These are phyloP conservation scores for Rhodotorula graminis DNA, from an alignment of 768 basidiomycete genomes.

Conservation along the genomic window DNA sequence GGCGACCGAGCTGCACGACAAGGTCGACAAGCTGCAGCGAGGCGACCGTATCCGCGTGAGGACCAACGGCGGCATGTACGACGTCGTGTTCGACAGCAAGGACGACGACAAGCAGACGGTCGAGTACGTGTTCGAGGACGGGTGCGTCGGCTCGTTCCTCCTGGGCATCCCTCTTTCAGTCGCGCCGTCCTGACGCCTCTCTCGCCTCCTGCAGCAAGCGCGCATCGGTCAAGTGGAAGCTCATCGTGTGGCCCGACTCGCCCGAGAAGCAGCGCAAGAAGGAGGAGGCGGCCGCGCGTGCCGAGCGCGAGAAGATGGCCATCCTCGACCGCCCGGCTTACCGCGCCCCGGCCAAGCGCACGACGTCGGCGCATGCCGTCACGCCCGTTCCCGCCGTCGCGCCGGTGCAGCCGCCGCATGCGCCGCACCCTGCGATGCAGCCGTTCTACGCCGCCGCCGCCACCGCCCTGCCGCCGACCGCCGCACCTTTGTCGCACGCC, in stretches of 20 bases:
- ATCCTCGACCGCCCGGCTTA: constrained; percentile 20
- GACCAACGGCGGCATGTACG: constrained; percentile 75
- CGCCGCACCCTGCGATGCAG: background rate
- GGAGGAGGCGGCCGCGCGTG: constrained; percentile 11
- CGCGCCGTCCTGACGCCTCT: background rate
- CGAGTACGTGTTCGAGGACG: constrained; percentile 64
- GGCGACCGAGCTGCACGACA: constrained; percentile 65
- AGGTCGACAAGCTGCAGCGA: constrained; percentile 63
- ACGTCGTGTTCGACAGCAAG: constrained; percentile 71
- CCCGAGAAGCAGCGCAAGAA: constrained; percentile 26
- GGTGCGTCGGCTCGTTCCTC: constrained; percentile 14
- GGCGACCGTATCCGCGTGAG: constrained; percentile 79
- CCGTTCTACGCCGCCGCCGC: background rate
- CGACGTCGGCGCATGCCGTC: background rate
- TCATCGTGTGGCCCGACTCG: constrained; percentile 33
- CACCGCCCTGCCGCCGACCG: background rate
- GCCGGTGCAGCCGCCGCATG: background rate
- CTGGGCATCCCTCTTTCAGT: background rate
- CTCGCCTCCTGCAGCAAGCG: constrained; percentile 2
- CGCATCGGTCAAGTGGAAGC: constrained; percentile 29
- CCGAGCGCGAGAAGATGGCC: constrained; percentile 20
- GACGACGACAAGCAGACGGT: constrained; percentile 66
- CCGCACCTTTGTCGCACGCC: background rate
- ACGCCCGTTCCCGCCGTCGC: background rate
- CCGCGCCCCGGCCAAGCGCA: constrained; percentile 6